Percentiles rank a stretch among this genome's conserved stretches.
Conservation (phyloP, 1,284 basidiomycete species). For the Violaceomyces palustris region DNA sequence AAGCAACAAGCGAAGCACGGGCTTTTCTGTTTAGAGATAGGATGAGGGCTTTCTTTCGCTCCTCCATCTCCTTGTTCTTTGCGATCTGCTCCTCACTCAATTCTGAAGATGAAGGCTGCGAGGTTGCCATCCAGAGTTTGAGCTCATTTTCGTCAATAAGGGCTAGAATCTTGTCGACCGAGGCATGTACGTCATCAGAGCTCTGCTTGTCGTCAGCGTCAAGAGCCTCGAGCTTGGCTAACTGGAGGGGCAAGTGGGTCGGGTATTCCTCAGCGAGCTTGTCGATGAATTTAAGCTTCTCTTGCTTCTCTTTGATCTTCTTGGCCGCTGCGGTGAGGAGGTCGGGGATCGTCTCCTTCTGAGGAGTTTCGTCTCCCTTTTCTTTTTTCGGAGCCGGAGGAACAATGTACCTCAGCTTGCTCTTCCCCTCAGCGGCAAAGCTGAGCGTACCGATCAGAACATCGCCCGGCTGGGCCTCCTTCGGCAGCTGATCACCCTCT, state of each 20-base stretch:
- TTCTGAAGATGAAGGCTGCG: conserved; percentile 38
- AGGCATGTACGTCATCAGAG: conserved; percentile 19
- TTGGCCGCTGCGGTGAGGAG: conserved; percentile 45
- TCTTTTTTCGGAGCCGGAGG: conserved; percentile 44
- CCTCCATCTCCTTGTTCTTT: conserved; percentile 39
- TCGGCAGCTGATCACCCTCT: conserved; percentile 47
- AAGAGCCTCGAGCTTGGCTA: conserved; percentile 43
- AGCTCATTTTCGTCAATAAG: conserved; percentile 43
- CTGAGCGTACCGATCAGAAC: conserved; percentile 47
- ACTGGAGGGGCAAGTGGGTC: conserved; percentile 40
- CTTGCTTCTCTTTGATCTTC: conserved; percentile 48
- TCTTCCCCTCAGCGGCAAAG: conserved; percentile 39
- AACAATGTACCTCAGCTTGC: conserved; percentile 44
- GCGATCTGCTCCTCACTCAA: conserved; percentile 46
- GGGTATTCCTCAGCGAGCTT: conserved; percentile 45
- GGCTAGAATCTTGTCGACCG: conserved; percentile 37
- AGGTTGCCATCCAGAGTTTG: conserved; percentile 41
- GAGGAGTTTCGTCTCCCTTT: conserved; percentile 11
- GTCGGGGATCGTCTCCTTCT: conserved; percentile 26
- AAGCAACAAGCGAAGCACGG: conserved; percentile 3
- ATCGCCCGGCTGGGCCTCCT: conserved; percentile 49
- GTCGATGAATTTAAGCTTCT: conserved; percentile 45
- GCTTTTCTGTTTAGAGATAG: conserved; percentile 45
- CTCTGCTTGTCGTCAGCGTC: conserved; percentile 22
- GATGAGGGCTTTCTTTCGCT: conserved; percentile 42